Conservation (phyloP, 306 rosid genomes). For the Urtica urens region DNA sequence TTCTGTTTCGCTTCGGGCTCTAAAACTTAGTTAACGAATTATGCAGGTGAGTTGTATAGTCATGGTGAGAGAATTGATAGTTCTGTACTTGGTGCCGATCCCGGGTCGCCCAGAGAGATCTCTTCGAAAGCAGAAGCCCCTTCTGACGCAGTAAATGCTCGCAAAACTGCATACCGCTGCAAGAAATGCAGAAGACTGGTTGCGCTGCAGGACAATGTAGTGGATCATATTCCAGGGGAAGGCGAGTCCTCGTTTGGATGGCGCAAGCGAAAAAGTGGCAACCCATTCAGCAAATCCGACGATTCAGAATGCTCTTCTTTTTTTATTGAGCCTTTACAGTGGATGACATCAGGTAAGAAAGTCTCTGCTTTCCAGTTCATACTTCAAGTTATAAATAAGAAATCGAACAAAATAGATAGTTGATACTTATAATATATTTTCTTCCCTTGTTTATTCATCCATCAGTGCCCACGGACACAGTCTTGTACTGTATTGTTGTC, state of each 20-base stretch:
- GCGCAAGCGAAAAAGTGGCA: constrained; percentile 63
- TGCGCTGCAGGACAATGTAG: constrained; percentile 68
- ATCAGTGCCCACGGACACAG: too few species aligned
- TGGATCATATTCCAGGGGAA: constrained; percentile 80
- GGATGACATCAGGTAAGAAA: constrained; percentile 98
- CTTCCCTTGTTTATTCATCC: too few species aligned
- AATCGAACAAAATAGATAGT: too few species aligned
- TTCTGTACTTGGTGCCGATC: constrained; percentile 80
- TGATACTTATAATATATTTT: too few species aligned
- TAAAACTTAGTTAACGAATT: neutral
- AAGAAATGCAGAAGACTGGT: constrained; percentile 80
- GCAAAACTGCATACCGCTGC: constrained; percentile 58
- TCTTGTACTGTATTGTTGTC: too few species aligned
- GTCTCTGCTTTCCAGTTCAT: too few species aligned
- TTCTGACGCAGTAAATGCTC: constrained; percentile 28
- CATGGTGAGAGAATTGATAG: constrained; percentile 61
- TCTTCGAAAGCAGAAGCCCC: constrained; percentile 41
- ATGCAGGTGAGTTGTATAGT: constrained; percentile 67
- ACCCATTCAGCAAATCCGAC: constrained; percentile 46
- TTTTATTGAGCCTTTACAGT: constrained; percentile 80
- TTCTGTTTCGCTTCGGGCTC: neutral
- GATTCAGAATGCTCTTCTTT: constrained; percentile 83
- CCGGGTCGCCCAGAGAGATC: constrained; percentile 52
- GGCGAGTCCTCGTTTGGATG: constrained; percentile 68
- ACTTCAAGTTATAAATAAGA: too few species aligned